Evolutionary conservation across 495 filamentous ascomycete species (phyloP).

Genomic region (Elasticomyces elasticus): DNA sequence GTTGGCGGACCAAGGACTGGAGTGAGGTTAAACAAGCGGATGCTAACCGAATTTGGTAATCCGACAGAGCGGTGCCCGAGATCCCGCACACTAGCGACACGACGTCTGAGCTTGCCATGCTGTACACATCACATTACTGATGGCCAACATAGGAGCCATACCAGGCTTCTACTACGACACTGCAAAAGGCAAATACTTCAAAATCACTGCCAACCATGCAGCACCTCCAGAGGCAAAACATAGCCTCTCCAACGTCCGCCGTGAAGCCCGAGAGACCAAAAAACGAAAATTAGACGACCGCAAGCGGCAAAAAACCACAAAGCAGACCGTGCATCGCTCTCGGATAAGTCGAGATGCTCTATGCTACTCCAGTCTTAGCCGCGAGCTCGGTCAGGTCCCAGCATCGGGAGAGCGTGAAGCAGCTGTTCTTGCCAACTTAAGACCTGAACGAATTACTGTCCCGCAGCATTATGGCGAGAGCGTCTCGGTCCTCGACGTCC

Average conservation of each 20-base stretch:
- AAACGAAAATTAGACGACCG: slow-evolving; percentile 11
- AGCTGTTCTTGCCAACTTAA: neutral
- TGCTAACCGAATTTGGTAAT: too few species aligned
- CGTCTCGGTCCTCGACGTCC: neutral
- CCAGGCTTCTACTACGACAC: slow-evolving; percentile 44
- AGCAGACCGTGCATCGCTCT: slow-evolving; percentile 12
- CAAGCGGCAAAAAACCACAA: neutral
- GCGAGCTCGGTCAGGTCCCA: slow-evolving; percentile 1
- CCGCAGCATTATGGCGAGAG: neutral
- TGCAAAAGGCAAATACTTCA: slow-evolving; percentile 51
- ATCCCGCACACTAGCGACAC: too few species aligned
- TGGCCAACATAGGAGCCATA: slow-evolving; percentile 26
- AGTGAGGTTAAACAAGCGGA: too few species aligned
- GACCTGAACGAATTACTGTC: neutral
- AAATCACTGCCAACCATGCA: slow-evolving; percentile 41
- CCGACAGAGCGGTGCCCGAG: too few species aligned
- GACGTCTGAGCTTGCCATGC: neutral
- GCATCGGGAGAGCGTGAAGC: neutral
- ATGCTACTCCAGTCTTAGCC: neutral
- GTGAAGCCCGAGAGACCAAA: slow-evolving; percentile 26
- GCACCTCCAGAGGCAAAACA: slow-evolving; percentile 39
- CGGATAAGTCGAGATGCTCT: neutral
- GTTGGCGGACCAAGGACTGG: too few species aligned
- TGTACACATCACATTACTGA: too few species aligned
- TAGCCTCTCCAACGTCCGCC: slow-evolving; percentile 39